These are phyloP conservation scores for Sphagnum tenellum DNA, from an alignment of 225 moss, liverwort and hornwort species.

Conservation along the genomic window DNA sequence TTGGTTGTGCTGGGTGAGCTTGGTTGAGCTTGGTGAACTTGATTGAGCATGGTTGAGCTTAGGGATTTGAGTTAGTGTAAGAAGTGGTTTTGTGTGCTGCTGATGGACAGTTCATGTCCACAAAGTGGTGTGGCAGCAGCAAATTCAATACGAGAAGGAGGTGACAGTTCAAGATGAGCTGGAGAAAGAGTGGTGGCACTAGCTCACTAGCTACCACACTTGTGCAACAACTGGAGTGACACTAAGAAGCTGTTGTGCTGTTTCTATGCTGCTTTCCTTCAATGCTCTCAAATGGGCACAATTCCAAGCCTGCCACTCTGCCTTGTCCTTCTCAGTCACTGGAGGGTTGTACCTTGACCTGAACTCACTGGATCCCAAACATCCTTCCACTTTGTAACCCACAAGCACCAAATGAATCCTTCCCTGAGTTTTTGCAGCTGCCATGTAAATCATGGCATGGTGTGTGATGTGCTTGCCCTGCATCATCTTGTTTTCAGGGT, in stretches of 20 bases:
- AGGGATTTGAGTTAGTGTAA: no score
- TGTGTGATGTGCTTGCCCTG: constrained; percentile 7
- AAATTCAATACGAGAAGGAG: no score
- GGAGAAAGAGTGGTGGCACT: no score
- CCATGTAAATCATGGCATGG: constrained; percentile 39
- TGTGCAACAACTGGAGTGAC: constrained; percentile 30
- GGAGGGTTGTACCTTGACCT: constrained; percentile 44
- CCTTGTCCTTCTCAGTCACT: constrained; percentile 19
- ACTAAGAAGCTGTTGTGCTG: constrained; percentile 34
- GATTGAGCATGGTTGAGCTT: no score
- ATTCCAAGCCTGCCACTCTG: constrained; percentile 50
- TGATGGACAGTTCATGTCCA: no score
- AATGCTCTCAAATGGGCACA: constrained; percentile 32
- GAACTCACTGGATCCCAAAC: constrained; percentile 42
- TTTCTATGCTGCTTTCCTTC: constrained; percentile 29
- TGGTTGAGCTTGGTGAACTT: no score
- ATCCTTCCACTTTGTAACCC: constrained; percentile 43
- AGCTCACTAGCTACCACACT: constrained; percentile 4
- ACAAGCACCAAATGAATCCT: constrained; percentile 52
- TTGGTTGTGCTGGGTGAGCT: no score
- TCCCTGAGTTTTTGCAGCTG: constrained; percentile 24
- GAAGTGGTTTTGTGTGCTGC: no score
- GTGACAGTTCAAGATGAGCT: no score
- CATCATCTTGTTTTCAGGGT: no score
- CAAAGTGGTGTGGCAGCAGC: no score